Base-by-base conservation (phyloP, 768 basidiomycete genomes). In the Sistotremastrum suecicum region DNA sequence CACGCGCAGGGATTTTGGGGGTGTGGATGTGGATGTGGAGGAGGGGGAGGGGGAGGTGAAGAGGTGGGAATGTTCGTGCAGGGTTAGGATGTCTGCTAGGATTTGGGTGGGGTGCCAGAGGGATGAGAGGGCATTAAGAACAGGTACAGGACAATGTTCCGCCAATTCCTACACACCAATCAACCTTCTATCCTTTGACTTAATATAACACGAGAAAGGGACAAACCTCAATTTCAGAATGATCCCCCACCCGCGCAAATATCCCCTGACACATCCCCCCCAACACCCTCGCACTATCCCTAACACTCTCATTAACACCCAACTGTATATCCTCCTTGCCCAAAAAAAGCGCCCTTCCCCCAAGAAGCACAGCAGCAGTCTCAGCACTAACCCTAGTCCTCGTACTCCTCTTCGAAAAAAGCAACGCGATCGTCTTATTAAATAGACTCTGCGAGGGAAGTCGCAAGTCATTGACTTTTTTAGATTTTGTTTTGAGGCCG, bases 151-250 rank as follows among this genome's bases (percentile, higher is more conserved):
- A 0, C 91, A 92, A 66, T 92, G 69, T 61, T 81, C 71, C 7
- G 88, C 91, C 28, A 99, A 70, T 68, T 88, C 87, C 92, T 95
- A n/a, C n/a, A n/a, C n/a, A n/a, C n/a, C n/a, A n/a, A n/a, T n/a
- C n/a, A 49, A 10, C 7, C 5, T 12, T n/a, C 7, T 12, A 30
- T 11, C 39, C 10, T 6, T 39, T 31, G 36, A 7, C 12, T 8
- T 7, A 8, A 12, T 8, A 8, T 41, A 33, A 41, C 30, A 5
- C 8, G 32, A 12, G n/a, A n/a, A n/a, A n/a, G n/a, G n/a, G n/a
- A n/a, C n/a, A n/a, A 45, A 87, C 91, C 75, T 94, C 92, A 42
- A 98, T 82, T 60, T 99, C 95, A 1, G 71, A 69, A 62, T 99
- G 95, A 31, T 75, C 83, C 3, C 89, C 90, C 3, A 99, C 92